These are phyloP conservation scores for Canariomyces notabilis DNA, from an alignment of 2,329 filamentous ascomycete genomes.

Conservation along the genomic window DNA sequence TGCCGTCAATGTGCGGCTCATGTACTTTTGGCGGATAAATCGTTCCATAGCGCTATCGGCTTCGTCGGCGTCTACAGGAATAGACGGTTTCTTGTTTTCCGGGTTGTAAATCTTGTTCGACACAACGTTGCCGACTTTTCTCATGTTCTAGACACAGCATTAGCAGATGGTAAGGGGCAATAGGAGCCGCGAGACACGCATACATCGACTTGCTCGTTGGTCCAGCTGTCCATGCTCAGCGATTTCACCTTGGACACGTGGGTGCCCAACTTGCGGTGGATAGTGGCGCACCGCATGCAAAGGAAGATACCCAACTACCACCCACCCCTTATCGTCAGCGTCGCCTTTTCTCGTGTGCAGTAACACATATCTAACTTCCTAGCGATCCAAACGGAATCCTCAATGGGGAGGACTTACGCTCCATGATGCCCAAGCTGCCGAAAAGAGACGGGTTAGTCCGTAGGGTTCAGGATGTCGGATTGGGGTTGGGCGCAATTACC, in stretches of 20 bases:
- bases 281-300: constrained; percentile 92
- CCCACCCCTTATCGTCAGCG: constrained; percentile 11
- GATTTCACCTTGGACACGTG: constrained; percentile 99
- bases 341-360: background rate
- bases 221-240: constrained; percentile 97
- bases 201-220: constrained; percentile 92
- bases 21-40: constrained; percentile 92
- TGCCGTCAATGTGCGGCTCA: constrained; percentile 46
- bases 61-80: constrained; percentile 88
- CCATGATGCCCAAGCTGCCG: constrained; percentile 89
- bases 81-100: constrained; percentile 71
- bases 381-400: background rate
- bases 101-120: constrained; percentile 92
- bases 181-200: background rate
- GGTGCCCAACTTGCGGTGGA: constrained; percentile 94
- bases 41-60: constrained; percentile 91
- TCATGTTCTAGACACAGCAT: constrained; percentile 69
- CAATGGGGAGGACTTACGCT: constrained; percentile 58
- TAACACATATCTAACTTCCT: background rate
- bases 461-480: constrained; percentile 10
- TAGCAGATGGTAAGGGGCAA: constrained; percentile 15
- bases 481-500: constrained; percentile 49
- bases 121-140: constrained; percentile 75
- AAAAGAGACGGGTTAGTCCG: constrained; percentile 31
- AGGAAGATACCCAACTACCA: constrained; percentile 84